Evolutionary conservation across 2,329 filamentous ascomycete species (phyloP), one percentile per base, ranked within the genome.

Genomic region (Epichloe brachyelytri): DNA sequence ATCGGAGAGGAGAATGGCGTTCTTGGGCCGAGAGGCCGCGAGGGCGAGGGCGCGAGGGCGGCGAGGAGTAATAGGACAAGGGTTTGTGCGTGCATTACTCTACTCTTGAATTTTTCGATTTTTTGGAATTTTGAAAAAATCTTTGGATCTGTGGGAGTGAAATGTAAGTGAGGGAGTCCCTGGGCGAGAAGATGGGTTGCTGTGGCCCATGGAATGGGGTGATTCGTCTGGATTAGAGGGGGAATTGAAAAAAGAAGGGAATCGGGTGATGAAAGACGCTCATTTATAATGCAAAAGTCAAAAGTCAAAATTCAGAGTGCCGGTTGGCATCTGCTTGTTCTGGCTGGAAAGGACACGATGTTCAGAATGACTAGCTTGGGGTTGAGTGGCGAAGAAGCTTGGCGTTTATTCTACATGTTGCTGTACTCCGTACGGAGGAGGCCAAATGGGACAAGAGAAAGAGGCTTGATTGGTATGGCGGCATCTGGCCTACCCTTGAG

Each of bases 1-100:
- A 2, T 74, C 60, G 26, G 76, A 79, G 58, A 80, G 73, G 52
- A 77, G 74, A 61, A 80, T 75, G 52, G 77, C 77, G 60, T 78
- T 68, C 39, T 69, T 71, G 52, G 75, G 70, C 7, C 63, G 61
- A 3, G 59, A 54, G 22, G 63, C 55, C 44, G 60, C 49, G 40
- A 59, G 51, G 52, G 59, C 45, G 47, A 64, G 57, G 62, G 60
- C 39, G 65, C 56, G 50, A 55, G 20, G 53, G 64, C 50, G 48
- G 58, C 10, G 49, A 58, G 14, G 47, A 56, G 46, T 19, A n/a
- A n/a, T n/a, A 58, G 49, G 46, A 54, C 43, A 41, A 62, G 43
- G 11, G 49, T 53, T 46, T 57, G 46, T 49, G 60, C 51, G 48
- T 62, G 62, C 65, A 68, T 69, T 51, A 38, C 57, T 48, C 5